A percentile compares a stretch with the other conserved stretches of the same genome.
Evolutionary conservation across 1,284 basidiomycete genomes (phyloP).

Genomic region (Ustilago esculenta): DNA sequence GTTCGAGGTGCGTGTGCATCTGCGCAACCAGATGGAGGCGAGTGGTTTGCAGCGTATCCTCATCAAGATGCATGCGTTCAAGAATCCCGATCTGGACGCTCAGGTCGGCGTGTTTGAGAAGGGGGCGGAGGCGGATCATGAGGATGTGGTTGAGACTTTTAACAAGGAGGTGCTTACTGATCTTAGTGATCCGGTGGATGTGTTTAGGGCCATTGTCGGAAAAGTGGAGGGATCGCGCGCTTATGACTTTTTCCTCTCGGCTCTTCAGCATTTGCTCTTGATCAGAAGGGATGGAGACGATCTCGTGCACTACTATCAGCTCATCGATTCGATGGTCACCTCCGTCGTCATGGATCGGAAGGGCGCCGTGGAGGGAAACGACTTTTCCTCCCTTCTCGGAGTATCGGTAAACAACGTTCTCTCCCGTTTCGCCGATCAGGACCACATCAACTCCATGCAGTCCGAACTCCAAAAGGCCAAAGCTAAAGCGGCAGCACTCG

Average conservation of each 20-base stretch:
- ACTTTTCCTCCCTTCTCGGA: conserved; percentile 84
- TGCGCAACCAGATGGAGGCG: conserved; percentile 86
- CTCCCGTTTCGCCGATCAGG: conserved; percentile 89
- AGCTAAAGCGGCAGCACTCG: conserved; percentile 78
- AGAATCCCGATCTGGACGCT: conserved; percentile 74
- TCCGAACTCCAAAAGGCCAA: conserved; percentile 80
- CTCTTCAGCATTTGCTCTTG: conserved; percentile 90
- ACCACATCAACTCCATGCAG: conserved; percentile 81
- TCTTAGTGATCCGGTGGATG: conserved; percentile 83
- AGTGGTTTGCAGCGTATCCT: conserved; percentile 83
- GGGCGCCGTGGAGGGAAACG: conserved; percentile 73
- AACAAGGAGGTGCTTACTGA: conserved; percentile 81
- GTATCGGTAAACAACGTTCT: conserved; percentile 89
- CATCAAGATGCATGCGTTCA: conserved; percentile 76
- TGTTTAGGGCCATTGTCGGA: conserved; percentile 82
- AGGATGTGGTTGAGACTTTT: conserved; percentile 78
- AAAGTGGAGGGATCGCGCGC: conserved; percentile 81
- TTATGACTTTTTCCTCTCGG: conserved; percentile 85
- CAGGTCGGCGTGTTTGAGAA: conserved; percentile 77
- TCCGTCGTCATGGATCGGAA: conserved; percentile 90
- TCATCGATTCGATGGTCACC: conserved; percentile 90
- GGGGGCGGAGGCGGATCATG: conserved; percentile 81
- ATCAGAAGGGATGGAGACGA: conserved; percentile 81
- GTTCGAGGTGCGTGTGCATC: conserved; percentile 82
- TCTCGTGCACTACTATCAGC: conserved; percentile 86